Evolutionary conservation across 305 asterid genomes (phyloP), one percentile per base, ranked within the genome.

Genomic region (Solanum aculeatissimum): DNA sequence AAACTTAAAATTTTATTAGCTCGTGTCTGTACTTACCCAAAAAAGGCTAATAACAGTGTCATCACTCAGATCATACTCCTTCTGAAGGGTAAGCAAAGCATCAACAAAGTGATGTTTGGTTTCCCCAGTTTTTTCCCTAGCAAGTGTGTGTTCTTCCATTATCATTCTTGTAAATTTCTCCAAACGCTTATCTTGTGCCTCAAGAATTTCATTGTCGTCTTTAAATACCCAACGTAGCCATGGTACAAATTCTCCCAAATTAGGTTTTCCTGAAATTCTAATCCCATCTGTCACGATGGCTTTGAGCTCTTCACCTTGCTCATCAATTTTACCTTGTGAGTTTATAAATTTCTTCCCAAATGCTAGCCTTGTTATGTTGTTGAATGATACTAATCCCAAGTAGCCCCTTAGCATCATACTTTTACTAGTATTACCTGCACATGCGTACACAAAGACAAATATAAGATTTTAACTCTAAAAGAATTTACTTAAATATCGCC

Each of bases 61-160:
- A n/a, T 86, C 85, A 7, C 80, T 43, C 21, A 86, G 79, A 43
- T 84, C 85, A 84, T 84, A 86, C 62, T 86, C 70, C 71, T 86
- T 84, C 19, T 84, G 89, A 69, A 83, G 89, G 47, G 82, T 82
- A 63, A 87, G 88, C 66, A 87, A 78, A 7, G 88, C 88, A 70
- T 87, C 89, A 27, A 87, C 83, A 14, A 87, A 87, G 70, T 87
- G 87, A 18, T 79, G 83, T 72, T 87, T 85, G 78, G 88, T 85
- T 32, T 85, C 81, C 14, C 88, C 89, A 16, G 83, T 62, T 58
- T 29, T 82, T 58, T 70, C 40, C 55, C 89, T 83, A 15, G 87
- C 89, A 81, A 83, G n/a, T 25, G 87, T 77, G 86, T 85, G 89
- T 68, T 85, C 88, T 83, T 87, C 88, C 90, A 87, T 85, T 55